A percentile compares a stretch with the other conserved stretches of the same genome.
These are phyloP conservation scores for Astrocystis sublimbata DNA, from an alignment of 495 filamentous ascomycete species.

Conservation along the genomic window DNA sequence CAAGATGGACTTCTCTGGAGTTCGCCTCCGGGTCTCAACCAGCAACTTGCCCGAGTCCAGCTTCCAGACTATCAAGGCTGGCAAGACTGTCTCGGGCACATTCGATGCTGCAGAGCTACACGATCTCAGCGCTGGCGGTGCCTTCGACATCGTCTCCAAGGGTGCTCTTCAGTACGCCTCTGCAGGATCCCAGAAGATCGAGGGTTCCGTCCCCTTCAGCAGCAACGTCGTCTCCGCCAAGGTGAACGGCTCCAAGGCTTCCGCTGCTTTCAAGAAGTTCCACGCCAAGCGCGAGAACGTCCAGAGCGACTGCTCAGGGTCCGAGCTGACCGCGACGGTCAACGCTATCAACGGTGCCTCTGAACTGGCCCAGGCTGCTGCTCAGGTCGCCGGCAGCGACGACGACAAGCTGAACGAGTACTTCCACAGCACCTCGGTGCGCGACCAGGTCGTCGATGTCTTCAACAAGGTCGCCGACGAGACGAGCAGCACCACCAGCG, in stretches of 20 bases:
- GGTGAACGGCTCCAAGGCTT: conserved; percentile 53
- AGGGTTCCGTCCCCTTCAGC: conserved; percentile 44
- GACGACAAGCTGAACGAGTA: conserved; percentile 60
- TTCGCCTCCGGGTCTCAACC: conserved; percentile 51
- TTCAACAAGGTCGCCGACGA: conserved; percentile 53
- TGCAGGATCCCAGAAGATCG: conserved; percentile 44
- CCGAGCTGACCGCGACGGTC: conserved; percentile 40
- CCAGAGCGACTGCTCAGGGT: conserved; percentile 50
- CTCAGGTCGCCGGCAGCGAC: conserved; percentile 50
- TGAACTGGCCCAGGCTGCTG: conserved; percentile 51
- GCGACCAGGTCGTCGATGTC: conserved; percentile 53
- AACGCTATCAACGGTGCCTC: conserved; percentile 53
- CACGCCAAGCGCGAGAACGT: conserved; percentile 44
- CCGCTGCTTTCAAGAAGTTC: conserved; percentile 46
- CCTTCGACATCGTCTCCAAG: conserved; percentile 47
- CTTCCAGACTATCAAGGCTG: conserved; percentile 56
- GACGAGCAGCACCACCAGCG: conserved; percentile 46
- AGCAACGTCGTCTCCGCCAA: conserved; percentile 48
- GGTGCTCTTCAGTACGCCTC: conserved; percentile 55
- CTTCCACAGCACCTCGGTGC: conserved; percentile 55
- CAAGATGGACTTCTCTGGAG: conserved; percentile 57
- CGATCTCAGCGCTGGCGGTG: conserved; percentile 55
- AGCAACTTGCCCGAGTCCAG: conserved; percentile 48
- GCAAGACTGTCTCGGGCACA: conserved; percentile 54
- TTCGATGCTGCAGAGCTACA: conserved; percentile 60